phyloP scores from a whole-genome alignment of 208 protist species.

The Leishmania amazonensis region DNA sequence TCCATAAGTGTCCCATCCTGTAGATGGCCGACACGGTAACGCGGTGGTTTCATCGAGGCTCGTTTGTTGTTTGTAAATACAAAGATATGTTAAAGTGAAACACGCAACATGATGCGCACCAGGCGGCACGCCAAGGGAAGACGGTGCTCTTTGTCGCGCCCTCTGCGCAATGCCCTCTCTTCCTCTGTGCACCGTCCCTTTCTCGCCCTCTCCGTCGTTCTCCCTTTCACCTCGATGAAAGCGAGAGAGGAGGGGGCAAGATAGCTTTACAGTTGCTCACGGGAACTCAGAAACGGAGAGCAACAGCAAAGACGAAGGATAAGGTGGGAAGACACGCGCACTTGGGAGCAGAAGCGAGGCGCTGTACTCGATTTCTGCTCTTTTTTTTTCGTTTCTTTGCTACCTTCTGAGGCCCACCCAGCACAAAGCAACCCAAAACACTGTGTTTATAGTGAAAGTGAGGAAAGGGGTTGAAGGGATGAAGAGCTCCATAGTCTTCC shows the following conservation, averaged over 20 bases:
- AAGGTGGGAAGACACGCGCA: not conserved
- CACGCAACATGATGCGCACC: constrained; percentile 2
- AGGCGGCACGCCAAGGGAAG: not conserved
- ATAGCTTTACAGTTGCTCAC: not conserved
- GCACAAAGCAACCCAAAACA: not conserved
- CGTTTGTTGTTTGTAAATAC: constrained; percentile 8
- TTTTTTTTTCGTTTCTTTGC: not conserved
- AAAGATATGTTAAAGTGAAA: constrained; percentile 8
- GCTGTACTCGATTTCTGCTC: not conserved
- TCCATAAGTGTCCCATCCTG: not conserved
- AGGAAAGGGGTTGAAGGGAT: not conserved
- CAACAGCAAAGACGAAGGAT: not conserved
- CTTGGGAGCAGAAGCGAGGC: not conserved
- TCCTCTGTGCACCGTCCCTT: not conserved
- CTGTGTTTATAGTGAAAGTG: not conserved
- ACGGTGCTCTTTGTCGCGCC: not conserved
- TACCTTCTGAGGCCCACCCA: not conserved
- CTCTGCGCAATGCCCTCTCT: not conserved
- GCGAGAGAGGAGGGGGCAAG: not conserved
- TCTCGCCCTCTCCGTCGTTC: constrained; percentile 1
- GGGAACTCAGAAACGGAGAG: not conserved
- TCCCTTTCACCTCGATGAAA: not conserved
- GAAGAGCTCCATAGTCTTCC: not conserved
- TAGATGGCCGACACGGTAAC: not conserved
- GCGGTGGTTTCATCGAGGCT: not conserved